Evolutionary conservation across 768 basidiomycete genomes (phyloP).

Genomic region (Boletus tylopilopsis): DNA sequence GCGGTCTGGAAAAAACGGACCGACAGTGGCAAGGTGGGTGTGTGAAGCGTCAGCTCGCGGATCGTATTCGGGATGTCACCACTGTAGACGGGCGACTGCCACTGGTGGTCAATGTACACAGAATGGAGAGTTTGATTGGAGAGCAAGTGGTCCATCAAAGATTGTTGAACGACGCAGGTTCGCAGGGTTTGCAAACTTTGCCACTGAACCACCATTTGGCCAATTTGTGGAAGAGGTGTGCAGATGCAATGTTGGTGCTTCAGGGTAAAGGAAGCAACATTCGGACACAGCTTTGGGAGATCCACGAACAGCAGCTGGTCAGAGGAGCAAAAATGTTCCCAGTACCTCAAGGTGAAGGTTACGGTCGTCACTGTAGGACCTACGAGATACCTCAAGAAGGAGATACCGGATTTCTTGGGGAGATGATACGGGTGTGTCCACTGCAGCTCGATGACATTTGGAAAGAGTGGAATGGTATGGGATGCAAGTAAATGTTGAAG

Average conservation of each 20-base stretch:
- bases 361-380: slow-evolving; percentile 11
- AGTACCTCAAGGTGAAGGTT: slow-evolving; percentile 8
- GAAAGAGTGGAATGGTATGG: slow-evolving; percentile 20
- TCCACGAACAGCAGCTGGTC: slow-evolving; percentile 13
- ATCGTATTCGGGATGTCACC: too few relatives aligned
- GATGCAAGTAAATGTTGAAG: slow-evolving; percentile 8
- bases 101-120: slow-evolving; percentile 7
- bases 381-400: slow-evolving; percentile 11
- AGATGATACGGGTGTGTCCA: too few relatives aligned
- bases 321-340: slow-evolving; percentile 2
- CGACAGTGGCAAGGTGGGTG: too few relatives aligned
- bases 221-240: neutral
- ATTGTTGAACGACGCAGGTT: slow-evolving; percentile 10
- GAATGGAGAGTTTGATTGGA: neutral
- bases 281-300: slow-evolving; percentile 16
- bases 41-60: too few relatives aligned
- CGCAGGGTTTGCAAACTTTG: slow-evolving; percentile 6
- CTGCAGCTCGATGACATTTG: slow-evolving; percentile 13
- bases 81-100: too few relatives aligned
- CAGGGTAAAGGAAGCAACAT: slow-evolving; percentile 16
- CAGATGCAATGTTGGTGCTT: slow-evolving; percentile 3
- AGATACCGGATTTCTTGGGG: slow-evolving; percentile 9
- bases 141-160: slow-evolving; percentile 26
- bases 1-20: too few relatives aligned
- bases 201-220: slow-evolving; percentile 4